phyloP scores from a whole-genome alignment of 2,329 filamentous ascomycete species.

The Alternaria infectoria region DNA sequence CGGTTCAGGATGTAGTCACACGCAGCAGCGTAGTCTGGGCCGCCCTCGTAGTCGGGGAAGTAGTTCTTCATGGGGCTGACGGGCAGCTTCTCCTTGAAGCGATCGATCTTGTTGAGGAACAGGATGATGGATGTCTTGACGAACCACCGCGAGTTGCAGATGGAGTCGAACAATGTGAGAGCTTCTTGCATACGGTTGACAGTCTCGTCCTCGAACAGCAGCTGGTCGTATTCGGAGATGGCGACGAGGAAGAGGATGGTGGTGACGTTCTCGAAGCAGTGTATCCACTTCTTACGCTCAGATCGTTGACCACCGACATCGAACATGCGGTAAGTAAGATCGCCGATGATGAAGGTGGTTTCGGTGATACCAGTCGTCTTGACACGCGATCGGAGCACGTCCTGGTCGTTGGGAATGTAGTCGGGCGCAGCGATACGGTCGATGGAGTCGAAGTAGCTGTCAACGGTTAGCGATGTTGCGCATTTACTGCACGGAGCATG shows the following conservation, averaged over 20 bases:
- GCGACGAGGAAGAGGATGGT: conserved; percentile 96
- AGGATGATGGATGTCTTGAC: conserved; percentile 75
- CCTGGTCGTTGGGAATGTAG: conserved; percentile 94
- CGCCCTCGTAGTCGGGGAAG: conserved; percentile 80
- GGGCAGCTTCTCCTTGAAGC: conserved; percentile 76
- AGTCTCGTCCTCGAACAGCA: conserved; percentile 94
- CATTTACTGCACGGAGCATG: conserved; percentile 30
- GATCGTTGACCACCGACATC: conserved; percentile 95
- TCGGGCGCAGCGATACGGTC: conserved; percentile 87
- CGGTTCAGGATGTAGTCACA: conserved; percentile 99
- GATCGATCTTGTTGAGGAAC: conserved; percentile 77
- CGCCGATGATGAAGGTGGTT: conserved; percentile 93
- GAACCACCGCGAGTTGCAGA: conserved; percentile 76
- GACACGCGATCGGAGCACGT: conserved; percentile 92
- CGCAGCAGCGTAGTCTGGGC: conserved; percentile 91
- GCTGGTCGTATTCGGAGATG: conserved; percentile 96
- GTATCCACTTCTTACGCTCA: conserved; percentile 99
- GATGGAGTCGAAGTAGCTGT: conserved; percentile 94
- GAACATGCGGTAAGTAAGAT: conserved; percentile 96
- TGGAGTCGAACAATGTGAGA: conserved; percentile 73
- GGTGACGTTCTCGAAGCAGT: conserved; percentile 98
- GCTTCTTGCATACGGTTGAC: conserved; percentile 78
- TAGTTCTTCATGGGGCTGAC: conserved; percentile 78
- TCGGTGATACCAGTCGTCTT: conserved; percentile 98
- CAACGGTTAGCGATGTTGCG: conserved; percentile 20